These are phyloP conservation scores for Dysphania ambrosioides DNA, from an alignment of 148 eudicot genomes.

Conservation along the genomic window DNA sequence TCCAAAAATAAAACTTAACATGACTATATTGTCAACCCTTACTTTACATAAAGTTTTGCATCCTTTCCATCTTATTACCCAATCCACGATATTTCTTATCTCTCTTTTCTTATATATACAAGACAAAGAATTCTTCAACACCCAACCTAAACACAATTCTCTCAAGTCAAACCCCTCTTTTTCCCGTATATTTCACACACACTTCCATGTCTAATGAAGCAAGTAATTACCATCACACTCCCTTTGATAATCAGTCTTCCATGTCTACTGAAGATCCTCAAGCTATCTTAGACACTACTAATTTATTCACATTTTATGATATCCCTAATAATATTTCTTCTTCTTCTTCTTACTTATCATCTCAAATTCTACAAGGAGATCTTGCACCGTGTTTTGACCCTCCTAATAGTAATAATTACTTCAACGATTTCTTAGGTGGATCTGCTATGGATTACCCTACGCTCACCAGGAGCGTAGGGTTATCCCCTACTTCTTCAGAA, in stretches of 20 bases:
- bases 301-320: slow-evolving; percentile 21
- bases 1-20: too few relatives aligned
- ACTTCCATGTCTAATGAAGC: slow-evolving; percentile 29
- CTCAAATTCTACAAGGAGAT: background rate
- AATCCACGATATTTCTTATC: slow-evolving; percentile 17
- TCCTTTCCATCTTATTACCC: slow-evolving; percentile 13
- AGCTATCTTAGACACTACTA: slow-evolving; percentile 5
- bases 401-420: slow-evolving; percentile 6
- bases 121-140: slow-evolving; percentile 22
- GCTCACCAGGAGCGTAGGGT: slow-evolving; percentile 25
- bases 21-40: slow-evolving; percentile 29
- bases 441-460: slow-evolving; percentile 31
- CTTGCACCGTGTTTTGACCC: background rate
- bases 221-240: background rate
- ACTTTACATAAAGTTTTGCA: slow-evolving; percentile 8
- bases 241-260: slow-evolving; percentile 10
- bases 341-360: background rate
- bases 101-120: slow-evolving; percentile 25
- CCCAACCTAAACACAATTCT: slow-evolving; percentile 20
- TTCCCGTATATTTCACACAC: background rate
- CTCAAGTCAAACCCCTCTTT: slow-evolving; percentile 26
- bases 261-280: slow-evolving; percentile 22
- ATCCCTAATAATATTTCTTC: slow-evolving; percentile 17
- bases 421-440: slow-evolving; percentile 33
- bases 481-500: slow-evolving; percentile 27